phyloP scores from a whole-genome alignment of 2,329 filamentous ascomycete species.

The Fusarium albidum region DNA sequence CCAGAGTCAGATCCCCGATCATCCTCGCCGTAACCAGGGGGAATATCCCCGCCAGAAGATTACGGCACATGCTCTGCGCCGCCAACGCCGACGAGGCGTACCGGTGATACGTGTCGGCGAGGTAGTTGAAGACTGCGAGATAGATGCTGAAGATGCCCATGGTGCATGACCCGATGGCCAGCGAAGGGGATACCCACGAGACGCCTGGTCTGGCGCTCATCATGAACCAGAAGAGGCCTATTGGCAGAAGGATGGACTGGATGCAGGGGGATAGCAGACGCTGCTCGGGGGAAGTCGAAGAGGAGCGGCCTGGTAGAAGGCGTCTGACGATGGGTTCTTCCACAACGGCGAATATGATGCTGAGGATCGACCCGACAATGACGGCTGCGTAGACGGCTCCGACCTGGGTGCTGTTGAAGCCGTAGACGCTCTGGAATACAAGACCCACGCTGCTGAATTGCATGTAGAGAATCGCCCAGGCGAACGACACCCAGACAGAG shows the following conservation, averaged over 20 bases:
- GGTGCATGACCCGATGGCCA: slow-evolving; percentile 69
- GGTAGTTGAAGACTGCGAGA: slow-evolving; percentile 83
- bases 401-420: slow-evolving; percentile 66
- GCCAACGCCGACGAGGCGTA: slow-evolving; percentile 88
- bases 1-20: slow-evolving; percentile 66
- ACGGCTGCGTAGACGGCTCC: slow-evolving; percentile 68
- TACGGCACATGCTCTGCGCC: slow-evolving; percentile 87
- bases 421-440: slow-evolving; percentile 69
- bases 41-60: slow-evolving; percentile 81
- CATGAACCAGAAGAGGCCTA: slow-evolving; percentile 75
- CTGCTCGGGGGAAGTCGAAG: slow-evolving; percentile 58
- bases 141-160: slow-evolving; percentile 76
- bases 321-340: slow-evolving; percentile 65
- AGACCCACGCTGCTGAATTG: slow-evolving; percentile 65
- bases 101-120: slow-evolving; percentile 87
- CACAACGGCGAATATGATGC: slow-evolving; percentile 62
- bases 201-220: slow-evolving; percentile 63
- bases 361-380: slow-evolving; percentile 52
- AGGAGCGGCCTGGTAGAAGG: slow-evolving; percentile 45
- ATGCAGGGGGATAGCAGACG: slow-evolving; percentile 71
- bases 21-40: slow-evolving; percentile 81
- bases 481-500: slow-evolving; percentile 75
- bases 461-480: slow-evolving; percentile 75
- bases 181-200: slow-evolving; percentile 70
- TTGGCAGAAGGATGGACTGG: slow-evolving; percentile 68